Conservation (phyloP, 768 basidiomycete genomes). For the Auricularia cornea region DNA sequence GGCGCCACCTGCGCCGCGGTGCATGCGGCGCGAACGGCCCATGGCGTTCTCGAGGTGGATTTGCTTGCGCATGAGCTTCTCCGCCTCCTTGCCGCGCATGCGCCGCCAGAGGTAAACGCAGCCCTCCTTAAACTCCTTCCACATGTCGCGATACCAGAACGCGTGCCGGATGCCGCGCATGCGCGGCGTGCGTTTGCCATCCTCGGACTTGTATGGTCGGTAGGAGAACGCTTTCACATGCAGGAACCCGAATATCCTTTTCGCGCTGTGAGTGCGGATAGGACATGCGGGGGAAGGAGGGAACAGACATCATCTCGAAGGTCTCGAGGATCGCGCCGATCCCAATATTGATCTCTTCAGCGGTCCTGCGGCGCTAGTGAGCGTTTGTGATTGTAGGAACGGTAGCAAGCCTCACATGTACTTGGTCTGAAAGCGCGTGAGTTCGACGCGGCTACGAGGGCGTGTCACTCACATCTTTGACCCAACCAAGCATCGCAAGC, state of each 20-base stretch:
- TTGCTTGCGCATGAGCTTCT: slow-evolving; percentile 34
- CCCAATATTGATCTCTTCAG: slow-evolving; percentile 64
- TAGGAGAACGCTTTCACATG: slow-evolving; percentile 71
- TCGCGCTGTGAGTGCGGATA: neutral
- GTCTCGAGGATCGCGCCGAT: slow-evolving; percentile 60
- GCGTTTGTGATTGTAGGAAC: too few species aligned
- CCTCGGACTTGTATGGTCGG: slow-evolving; percentile 41
- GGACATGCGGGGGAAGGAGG: neutral
- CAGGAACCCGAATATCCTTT: slow-evolving; percentile 54
- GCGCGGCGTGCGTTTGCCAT: slow-evolving; percentile 40
- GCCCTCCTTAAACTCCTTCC: slow-evolving; percentile 51
- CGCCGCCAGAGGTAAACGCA: slow-evolving; percentile 49
- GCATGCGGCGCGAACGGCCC: slow-evolving; percentile 24
- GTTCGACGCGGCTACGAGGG: neutral
- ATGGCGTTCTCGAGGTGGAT: slow-evolving; percentile 28
- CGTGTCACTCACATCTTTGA: slow-evolving; percentile 46
- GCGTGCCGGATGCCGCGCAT: slow-evolving; percentile 52
- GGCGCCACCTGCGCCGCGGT: neutral
- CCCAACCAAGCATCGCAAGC: slow-evolving; percentile 47
- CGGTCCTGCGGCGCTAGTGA: too few species aligned
- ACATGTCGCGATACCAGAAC: slow-evolving; percentile 63
- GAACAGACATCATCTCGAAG: slow-evolving; percentile 64
- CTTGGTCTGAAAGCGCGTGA: slow-evolving; percentile 1
- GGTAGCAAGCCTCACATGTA: slow-evolving; percentile 30
- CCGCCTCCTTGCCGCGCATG: slow-evolving; percentile 47